Conservation (phyloP, 1,139 yeast species). For the Kodamaea alishanica region DNA sequence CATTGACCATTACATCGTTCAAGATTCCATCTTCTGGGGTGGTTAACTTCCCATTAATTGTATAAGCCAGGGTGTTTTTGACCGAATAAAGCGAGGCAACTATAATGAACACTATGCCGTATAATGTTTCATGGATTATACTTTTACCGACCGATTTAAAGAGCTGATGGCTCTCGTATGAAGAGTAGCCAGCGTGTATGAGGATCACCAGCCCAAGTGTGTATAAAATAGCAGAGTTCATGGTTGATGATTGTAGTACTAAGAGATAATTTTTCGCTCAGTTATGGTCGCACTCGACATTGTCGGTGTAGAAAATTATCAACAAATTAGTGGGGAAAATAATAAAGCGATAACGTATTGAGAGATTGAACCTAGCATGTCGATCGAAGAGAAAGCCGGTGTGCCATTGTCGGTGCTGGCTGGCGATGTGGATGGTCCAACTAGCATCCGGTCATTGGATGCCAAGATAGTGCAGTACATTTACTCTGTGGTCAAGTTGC, state of each 20-base stretch:
- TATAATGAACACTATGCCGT: constrained; percentile 38
- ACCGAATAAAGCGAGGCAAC: constrained; percentile 33
- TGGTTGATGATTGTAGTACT: not conserved
- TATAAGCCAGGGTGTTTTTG: constrained; percentile 19
- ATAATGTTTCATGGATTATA: constrained; percentile 37
- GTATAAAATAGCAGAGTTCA: constrained; percentile 14
- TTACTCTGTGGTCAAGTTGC: constrained; percentile 36
- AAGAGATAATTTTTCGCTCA: not conserved
- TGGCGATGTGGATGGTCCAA: constrained; percentile 2
- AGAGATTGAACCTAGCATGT: too few relatives aligned
- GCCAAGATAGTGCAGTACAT: constrained; percentile 40
- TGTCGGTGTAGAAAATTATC: too few relatives aligned
- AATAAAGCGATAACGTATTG: too few relatives aligned
- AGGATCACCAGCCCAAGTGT: constrained; percentile 33
- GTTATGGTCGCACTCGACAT: too few relatives aligned
- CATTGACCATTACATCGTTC: constrained; percentile 20
- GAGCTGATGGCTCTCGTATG: constrained; percentile 48
- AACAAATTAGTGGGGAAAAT: too few relatives aligned
- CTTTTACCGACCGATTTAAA: constrained; percentile 34
- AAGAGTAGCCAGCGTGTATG: constrained; percentile 49
- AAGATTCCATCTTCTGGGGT: constrained; percentile 10
- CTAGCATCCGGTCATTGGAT: constrained; percentile 24
- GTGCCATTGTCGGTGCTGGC: not conserved
- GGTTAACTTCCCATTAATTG: constrained; percentile 9
- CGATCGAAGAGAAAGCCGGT: not conserved